Evolutionary conservation across 1,139 yeast species (phyloP).

Genomic region (Scheffersomyces titani): DNA sequence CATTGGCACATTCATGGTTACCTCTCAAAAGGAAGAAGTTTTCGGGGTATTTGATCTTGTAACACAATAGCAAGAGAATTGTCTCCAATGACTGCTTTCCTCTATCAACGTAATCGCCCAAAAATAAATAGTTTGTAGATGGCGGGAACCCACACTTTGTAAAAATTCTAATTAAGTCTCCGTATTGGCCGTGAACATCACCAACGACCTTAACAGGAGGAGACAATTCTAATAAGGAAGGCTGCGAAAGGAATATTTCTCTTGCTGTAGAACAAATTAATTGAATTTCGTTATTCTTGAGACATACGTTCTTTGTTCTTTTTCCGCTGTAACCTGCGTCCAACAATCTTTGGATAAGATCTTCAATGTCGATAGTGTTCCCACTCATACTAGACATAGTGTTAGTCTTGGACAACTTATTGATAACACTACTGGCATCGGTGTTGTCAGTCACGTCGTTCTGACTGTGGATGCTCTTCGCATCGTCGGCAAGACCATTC

Average conservation of each 20-base stretch:
- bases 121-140: conserved; percentile 81
- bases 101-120: conserved; percentile 96
- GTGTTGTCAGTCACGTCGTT: conserved; percentile 1
- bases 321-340: conserved; percentile 97
- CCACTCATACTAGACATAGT: conserved; percentile 10
- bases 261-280: conserved; percentile 83
- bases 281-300: conserved; percentile 85
- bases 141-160: conserved; percentile 99
- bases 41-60: conserved; percentile 94
- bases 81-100: conserved; percentile 96
- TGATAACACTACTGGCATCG: conserved; percentile 8
- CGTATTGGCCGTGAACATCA: conserved; percentile 96
- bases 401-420: conserved; percentile 12
- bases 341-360: conserved; percentile 79
- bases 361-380: conserved; percentile 70
- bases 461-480: conserved; percentile 1
- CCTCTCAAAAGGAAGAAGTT: conserved; percentile 91
- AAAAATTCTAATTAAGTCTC: conserved; percentile 85
- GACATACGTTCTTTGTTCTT: conserved; percentile 82
- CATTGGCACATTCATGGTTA: conserved; percentile 96
- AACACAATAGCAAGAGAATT: conserved; percentile 78
- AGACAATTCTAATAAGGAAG: conserved; percentile 80
- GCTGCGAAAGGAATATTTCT: conserved; percentile 86
- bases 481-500: conserved; percentile 8
- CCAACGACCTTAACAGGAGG: conserved; percentile 98